These are phyloP conservation scores for Volvariella surrecta DNA, from an alignment of 1,284 basidiomycete genomes.

Conservation along the genomic window DNA sequence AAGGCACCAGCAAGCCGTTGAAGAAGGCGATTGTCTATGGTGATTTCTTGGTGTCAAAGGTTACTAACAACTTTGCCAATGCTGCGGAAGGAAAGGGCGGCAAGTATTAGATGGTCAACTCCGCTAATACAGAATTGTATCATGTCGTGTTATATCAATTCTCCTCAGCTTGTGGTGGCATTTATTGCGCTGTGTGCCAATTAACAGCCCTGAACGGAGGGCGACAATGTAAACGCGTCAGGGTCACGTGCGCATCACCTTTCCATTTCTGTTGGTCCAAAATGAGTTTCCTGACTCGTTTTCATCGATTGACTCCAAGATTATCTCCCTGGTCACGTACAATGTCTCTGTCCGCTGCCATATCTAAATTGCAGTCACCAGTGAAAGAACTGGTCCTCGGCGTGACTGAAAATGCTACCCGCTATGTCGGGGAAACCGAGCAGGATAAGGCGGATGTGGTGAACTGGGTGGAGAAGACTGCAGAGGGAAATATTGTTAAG, in stretches of 20 bases:
- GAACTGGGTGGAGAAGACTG: slow-evolving; percentile 63
- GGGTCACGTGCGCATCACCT: not conserved
- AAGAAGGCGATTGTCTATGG: slow-evolving; percentile 57
- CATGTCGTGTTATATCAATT: no score
- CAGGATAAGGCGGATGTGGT: slow-evolving; percentile 55
- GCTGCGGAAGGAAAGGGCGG: no score
- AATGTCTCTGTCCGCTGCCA: slow-evolving; percentile 51
- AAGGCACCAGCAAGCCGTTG: slow-evolving; percentile 13
- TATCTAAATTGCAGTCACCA: slow-evolving; percentile 42
- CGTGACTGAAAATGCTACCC: slow-evolving; percentile 33
- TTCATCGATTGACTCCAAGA: slow-evolving; percentile 29
- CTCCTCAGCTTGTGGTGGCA: no score
- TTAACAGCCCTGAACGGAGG: no score
- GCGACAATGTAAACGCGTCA: no score
- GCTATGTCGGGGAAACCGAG: slow-evolving; percentile 45
- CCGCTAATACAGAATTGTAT: no score
- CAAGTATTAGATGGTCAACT: no score
- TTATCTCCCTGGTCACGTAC: slow-evolving; percentile 22
- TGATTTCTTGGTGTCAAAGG: slow-evolving; percentile 66
- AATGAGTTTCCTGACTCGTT: slow-evolving; percentile 27
- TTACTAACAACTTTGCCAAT: slow-evolving; percentile 53
- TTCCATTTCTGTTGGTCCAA: not conserved
- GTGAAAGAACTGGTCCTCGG: slow-evolving; percentile 51
- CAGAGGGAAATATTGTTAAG: slow-evolving; percentile 39
- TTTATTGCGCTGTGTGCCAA: no score